phyloP scores from a whole-genome alignment of 352 stramenopile genomes.

The Phytophthora nicotianae region DNA sequence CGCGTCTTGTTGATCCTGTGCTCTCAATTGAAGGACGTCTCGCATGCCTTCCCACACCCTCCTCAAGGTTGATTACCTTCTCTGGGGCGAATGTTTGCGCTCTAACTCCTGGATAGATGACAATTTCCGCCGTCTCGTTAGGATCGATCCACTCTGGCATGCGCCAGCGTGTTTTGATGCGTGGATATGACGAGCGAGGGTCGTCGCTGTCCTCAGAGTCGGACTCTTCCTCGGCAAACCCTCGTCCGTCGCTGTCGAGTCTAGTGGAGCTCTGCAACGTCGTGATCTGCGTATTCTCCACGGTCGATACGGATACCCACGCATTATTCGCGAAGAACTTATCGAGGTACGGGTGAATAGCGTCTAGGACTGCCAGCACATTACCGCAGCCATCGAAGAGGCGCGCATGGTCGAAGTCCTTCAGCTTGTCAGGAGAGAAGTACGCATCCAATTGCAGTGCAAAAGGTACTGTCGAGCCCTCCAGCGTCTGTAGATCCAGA shows the following conservation, averaged over 20 bases:
- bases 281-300: conserved; percentile 43
- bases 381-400: conserved; percentile 65
- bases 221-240: conserved; percentile 35
- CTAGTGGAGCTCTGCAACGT: conserved; percentile 44
- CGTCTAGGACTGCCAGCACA: conserved; percentile 66
- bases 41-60: neutral
- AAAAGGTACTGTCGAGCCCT: conserved; percentile 34
- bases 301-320: conserved; percentile 37
- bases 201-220: conserved; percentile 48
- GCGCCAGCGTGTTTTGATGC: conserved; percentile 37
- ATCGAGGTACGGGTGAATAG: conserved; percentile 61
- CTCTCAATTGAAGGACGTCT: conserved; percentile 32
- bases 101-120: conserved; percentile 60
- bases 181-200: conserved; percentile 30
- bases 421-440: conserved; percentile 47
- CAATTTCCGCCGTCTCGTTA: conserved; percentile 47
- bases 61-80: conserved; percentile 65
- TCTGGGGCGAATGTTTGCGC: conserved; percentile 52
- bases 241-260: conserved; percentile 36
- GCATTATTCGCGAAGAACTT: conserved; percentile 51
- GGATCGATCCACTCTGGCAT: conserved; percentile 55
- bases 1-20: conserved; percentile 16
- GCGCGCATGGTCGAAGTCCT: conserved; percentile 52
- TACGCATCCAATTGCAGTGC: conserved; percentile 55
- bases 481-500: conserved; percentile 38